These are phyloP conservation scores for Pichia gijzeniarum DNA, from an alignment of 805 yeast species.

Conservation along the genomic window DNA sequence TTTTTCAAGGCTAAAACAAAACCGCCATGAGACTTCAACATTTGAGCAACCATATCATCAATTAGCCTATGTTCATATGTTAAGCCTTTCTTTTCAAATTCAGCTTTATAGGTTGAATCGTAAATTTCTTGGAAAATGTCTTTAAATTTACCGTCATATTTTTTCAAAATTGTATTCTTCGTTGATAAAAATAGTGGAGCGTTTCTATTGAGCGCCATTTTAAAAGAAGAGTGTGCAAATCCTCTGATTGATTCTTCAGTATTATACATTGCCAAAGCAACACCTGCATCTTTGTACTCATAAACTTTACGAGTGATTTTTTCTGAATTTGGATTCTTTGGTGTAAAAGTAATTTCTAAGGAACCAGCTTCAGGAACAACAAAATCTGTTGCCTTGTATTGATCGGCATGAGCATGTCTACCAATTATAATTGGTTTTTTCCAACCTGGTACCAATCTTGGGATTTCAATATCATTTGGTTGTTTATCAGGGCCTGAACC, in stretches of 20 bases:
- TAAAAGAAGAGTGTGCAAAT: constrained; percentile 76
- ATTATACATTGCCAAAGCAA: constrained; percentile 78
- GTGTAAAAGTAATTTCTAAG: constrained; percentile 59
- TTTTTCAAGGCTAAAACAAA: constrained; percentile 75
- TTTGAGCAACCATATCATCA: constrained; percentile 86
- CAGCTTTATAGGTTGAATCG: constrained; percentile 47
- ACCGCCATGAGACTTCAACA: constrained; percentile 81
- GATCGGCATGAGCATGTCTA: constrained; percentile 83
- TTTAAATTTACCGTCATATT: constrained; percentile 77
- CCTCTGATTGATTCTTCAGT: constrained; percentile 72
- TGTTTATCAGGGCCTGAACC: constrained; percentile 32
- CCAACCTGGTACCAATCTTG: constrained; percentile 75
- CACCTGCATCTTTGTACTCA: constrained; percentile 62
- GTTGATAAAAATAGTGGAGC: constrained; percentile 66
- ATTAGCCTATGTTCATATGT: constrained; percentile 77
- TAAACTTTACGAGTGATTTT: constrained; percentile 46
- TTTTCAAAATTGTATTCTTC: constrained; percentile 75
- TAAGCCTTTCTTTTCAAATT: constrained; percentile 55
- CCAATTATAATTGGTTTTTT: constrained; percentile 78
- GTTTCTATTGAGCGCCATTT: constrained; percentile 58
- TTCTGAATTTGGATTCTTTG: constrained; percentile 46
- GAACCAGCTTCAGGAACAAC: constrained; percentile 62
- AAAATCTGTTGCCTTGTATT: constrained; percentile 73
- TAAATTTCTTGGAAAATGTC: constrained; percentile 69
- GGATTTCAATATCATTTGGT: constrained; percentile 43